phyloP scores from a whole-genome alignment of 2,329 filamentous ascomycete species.

The Aspergillus japonicus region DNA sequence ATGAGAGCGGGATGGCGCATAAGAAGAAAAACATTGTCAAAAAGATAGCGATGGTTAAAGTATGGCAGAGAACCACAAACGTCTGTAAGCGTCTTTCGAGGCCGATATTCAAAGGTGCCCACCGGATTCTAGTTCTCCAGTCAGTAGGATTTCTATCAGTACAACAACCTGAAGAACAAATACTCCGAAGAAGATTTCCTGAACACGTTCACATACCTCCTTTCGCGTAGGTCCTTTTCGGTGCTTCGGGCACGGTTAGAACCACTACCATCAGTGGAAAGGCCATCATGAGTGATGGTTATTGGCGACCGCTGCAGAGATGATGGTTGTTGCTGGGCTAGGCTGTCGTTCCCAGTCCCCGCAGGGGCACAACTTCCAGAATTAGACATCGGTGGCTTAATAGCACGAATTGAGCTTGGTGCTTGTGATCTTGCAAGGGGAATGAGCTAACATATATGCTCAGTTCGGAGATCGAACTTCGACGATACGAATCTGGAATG shows the following conservation, averaged over 20 bases:
- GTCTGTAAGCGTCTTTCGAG: slow-evolving; percentile 72
- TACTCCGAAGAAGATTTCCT: neutral
- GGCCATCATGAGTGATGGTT: neutral
- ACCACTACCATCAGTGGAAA: neutral
- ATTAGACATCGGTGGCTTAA: neutral
- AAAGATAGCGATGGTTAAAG: slow-evolving; percentile 66
- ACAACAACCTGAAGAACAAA: neutral
- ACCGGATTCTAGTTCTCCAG: slow-evolving; percentile 63
- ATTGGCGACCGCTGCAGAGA: neutral
- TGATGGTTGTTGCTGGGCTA: neutral
- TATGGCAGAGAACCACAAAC: slow-evolving; percentile 72
- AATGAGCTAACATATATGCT: neutral
- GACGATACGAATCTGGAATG: neutral
- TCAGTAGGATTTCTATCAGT: neutral
- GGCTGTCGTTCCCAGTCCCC: neutral
- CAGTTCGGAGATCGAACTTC: neutral
- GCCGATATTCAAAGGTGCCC: slow-evolving; percentile 76
- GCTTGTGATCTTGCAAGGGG: neutral
- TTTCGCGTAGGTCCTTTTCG: neutral
- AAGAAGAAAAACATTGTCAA: slow-evolving; percentile 85
- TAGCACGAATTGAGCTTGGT: neutral
- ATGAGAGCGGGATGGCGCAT: slow-evolving; percentile 86
- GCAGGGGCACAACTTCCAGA: neutral
- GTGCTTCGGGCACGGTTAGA: neutral
- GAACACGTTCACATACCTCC: neutral